These are phyloP conservation scores for Furcasterigmium sp. DNA, from an alignment of 2,329 filamentous ascomycete species.

Conservation along the genomic window DNA sequence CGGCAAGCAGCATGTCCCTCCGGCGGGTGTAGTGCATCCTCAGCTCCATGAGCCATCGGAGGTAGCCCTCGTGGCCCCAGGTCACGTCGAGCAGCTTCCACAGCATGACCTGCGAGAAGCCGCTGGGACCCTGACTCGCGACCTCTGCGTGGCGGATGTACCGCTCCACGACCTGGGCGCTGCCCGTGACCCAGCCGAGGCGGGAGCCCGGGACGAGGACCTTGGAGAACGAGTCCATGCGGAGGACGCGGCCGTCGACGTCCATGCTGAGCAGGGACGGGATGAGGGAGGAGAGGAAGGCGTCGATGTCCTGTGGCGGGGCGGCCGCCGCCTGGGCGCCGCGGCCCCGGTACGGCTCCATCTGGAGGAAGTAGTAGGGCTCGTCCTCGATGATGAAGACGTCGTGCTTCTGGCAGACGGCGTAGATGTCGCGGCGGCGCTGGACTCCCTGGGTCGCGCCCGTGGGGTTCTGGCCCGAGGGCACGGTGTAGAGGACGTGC, in stretches of 20 bases:
- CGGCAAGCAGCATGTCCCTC: constrained; percentile 69
- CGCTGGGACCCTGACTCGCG: constrained; percentile 78
- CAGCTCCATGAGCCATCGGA: constrained; percentile 83
- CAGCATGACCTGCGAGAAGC: constrained; percentile 76
- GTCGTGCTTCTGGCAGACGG: constrained; percentile 76
- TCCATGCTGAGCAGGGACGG: constrained; percentile 78
- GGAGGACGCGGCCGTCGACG: constrained; percentile 79
- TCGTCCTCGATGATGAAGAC: constrained; percentile 87
- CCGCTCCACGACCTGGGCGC: constrained; percentile 76
- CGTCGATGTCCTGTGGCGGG: constrained; percentile 57
- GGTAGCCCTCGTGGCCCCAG: constrained; percentile 88
- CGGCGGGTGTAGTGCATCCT: constrained; percentile 75
- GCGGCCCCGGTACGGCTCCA: constrained; percentile 65
- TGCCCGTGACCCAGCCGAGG: constrained; percentile 84
- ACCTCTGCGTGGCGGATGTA: constrained; percentile 80
- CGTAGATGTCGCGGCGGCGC: constrained; percentile 69
- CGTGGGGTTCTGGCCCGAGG: constrained; percentile 85
- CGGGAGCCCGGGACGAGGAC: constrained; percentile 79
- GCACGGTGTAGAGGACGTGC: constrained; percentile 54
- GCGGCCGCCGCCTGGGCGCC: neutral
- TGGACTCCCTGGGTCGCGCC: constrained; percentile 71
- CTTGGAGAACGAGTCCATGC: constrained; percentile 91
- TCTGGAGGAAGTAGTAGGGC: constrained; percentile 91
- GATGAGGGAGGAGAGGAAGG: constrained; percentile 68
- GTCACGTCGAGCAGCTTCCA: constrained; percentile 89